Conservation (phyloP, 202 grass and related monocot species). For the Panicum virgatum region DNA sequence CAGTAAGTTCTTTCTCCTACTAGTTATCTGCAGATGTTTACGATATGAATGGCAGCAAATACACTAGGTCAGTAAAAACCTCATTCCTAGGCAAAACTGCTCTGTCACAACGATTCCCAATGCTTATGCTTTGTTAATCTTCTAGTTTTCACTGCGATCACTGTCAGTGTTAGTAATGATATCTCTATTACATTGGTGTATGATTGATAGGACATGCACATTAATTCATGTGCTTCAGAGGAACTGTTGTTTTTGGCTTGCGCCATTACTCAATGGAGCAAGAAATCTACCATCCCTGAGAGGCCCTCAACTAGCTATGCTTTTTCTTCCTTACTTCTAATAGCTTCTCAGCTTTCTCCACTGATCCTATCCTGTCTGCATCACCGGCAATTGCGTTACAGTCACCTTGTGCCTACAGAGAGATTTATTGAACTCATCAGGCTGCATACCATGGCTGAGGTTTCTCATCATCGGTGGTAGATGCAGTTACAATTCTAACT, state of each 20-base stretch:
- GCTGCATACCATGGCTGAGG: neutral
- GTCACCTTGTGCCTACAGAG: neutral
- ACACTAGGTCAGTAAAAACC: neutral
- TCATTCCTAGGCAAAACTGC: neutral
- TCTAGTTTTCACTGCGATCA: neutral
- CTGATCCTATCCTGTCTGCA: too few species aligned
- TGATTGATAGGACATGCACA: neutral
- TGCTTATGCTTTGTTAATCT: neutral
- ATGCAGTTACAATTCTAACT: neutral
- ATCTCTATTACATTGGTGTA: neutral
- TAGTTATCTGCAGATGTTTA: constrained; percentile 1
- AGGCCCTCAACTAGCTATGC: neutral
- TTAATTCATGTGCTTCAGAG: neutral
- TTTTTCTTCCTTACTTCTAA: neutral
- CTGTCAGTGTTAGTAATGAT: neutral
- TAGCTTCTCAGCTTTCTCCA: neutral
- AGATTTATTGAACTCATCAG: neutral
- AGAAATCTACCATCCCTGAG: neutral
- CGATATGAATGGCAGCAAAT: neutral
- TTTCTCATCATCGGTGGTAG: neutral
- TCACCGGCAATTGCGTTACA: neutral
- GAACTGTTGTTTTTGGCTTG: neutral
- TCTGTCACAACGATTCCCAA: neutral
- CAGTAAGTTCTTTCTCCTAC: constrained; percentile 39
- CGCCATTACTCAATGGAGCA: neutral